Evolutionary conservation across 2,329 filamentous ascomycete species (phyloP), one percentile per base, ranked within the genome.

Genomic region (Phialophora verrucosa): DNA sequence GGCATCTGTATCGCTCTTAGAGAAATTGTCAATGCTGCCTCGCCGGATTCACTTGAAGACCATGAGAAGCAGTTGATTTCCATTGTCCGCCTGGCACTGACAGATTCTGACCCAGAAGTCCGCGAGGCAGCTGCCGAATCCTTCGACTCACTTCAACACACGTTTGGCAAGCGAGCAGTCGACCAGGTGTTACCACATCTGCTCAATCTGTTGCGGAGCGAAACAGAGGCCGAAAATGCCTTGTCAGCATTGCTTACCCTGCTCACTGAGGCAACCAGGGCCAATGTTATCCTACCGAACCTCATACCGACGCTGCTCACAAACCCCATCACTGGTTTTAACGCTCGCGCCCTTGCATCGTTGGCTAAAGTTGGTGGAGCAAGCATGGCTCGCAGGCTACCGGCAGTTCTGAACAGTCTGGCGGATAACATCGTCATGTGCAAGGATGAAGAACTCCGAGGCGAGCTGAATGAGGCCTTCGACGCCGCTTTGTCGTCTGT

Each of bases 1-100:
- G 95, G 95, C 78, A 99, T 99, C 71, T 98, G 95, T 78, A 92
- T 99, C 76, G 95, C 96, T 44, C 85, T 99, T 69, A 91, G 92
- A 73, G 96, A 99, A 78, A 88, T 99, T 63, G 96, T 99, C 71
- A 86, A 90, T 17, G 94, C 95, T 59, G 93, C 95, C 23, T 91
- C 93, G 4, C 87, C 90, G 32, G 95, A 99, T 68, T 89, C 93
- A 44, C 84, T 99, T 51, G 93, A 97, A 76, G 93, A 96, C 70
- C 93, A 97, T 75, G 94, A 99, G 77, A 95, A 95, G 84, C 93
- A 91, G 2, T 87, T 99, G 67, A 96, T 98, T 71, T 93, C 93
- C 17, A 94, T 98, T 64, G 92, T 99, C 56, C 90, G 95, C 60
- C 93, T 92, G 54, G 95, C 94, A 29, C 85, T 99, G 62, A 96